Evolutionary conservation across 1,284 basidiomycete genomes (phyloP).

Genomic region (Cystobasidium sp.): DNA sequence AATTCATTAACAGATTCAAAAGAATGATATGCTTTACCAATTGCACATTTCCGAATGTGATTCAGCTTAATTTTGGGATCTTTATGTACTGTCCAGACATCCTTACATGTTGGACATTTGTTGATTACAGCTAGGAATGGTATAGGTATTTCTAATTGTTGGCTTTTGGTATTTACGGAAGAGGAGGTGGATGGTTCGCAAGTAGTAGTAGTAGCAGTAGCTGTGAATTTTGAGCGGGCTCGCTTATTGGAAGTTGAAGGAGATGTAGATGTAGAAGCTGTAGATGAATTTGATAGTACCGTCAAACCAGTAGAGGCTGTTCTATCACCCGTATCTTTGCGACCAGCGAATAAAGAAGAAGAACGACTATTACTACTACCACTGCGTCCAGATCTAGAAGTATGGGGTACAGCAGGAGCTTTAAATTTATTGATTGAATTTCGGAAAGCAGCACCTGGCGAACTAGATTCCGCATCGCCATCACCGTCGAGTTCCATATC

Average conservation of each 20-base stretch:
- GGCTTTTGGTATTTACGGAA: background rate
- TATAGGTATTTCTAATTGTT: slow-evolving; percentile 18
- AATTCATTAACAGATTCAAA: slow-evolving; percentile 3
- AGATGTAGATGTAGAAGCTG: slow-evolving; percentile 1
- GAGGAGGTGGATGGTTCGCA: no score
- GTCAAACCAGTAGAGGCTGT: background rate
- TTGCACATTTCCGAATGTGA: slow-evolving; percentile 41
- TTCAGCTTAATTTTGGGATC: slow-evolving; percentile 12
- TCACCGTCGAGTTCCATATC: background rate
- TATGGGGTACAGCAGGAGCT: slow-evolving; percentile 7
- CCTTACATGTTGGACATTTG: slow-evolving; percentile 29
- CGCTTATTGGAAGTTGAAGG: background rate
- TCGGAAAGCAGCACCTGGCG: slow-evolving; percentile 20
- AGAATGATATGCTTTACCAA: background rate
- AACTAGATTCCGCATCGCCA: background rate
- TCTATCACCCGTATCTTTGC: background rate
- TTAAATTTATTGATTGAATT: slow-evolving; percentile 19
- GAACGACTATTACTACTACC: background rate
- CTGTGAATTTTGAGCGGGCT: background rate
- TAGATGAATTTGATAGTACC: slow-evolving; percentile 5
- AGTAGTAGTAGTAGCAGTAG: background rate
- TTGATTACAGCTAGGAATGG: slow-evolving; percentile 28
- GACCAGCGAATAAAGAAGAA: background rate
- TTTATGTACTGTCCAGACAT: slow-evolving; percentile 30
- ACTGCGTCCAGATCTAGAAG: slow-evolving; percentile 9